Percentiles rank a stretch among this genome's conserved stretches.
These are phyloP conservation scores for Aureobasidium sp. DNA, from an alignment of 2,329 filamentous ascomycete species.

Conservation along the genomic window DNA sequence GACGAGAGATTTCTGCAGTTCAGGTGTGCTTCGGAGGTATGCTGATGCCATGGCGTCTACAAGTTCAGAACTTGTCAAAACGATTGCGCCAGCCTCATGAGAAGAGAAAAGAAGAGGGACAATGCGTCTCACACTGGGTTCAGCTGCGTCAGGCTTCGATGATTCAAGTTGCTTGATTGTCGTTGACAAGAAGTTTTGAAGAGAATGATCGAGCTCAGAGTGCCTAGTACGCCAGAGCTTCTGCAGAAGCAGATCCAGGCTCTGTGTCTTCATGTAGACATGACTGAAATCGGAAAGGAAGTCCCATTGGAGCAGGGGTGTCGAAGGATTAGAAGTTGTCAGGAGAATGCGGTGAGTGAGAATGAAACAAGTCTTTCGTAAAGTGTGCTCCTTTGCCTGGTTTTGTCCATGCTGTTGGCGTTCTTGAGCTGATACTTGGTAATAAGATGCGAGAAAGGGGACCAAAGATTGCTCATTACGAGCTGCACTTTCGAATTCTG, in stretches of 20 bases:
- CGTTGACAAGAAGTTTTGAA: conserved; percentile 53
- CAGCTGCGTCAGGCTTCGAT: conserved; percentile 48
- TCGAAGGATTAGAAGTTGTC: conserved; percentile 35
- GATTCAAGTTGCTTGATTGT: conserved; percentile 57
- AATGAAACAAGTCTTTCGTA: conserved; percentile 59
- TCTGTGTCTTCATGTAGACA: conserved; percentile 56
- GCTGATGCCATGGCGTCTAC: conserved; percentile 64
- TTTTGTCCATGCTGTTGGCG: not conserved
- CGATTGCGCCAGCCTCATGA: conserved; percentile 47
- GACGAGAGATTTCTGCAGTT: conserved; percentile 58
- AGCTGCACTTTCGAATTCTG: conserved; percentile 44
- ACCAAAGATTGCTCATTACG: conserved; percentile 51
- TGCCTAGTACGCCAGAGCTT: conserved; percentile 47
- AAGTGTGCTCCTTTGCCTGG: conserved; percentile 32
- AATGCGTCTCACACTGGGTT: conserved; percentile 49
- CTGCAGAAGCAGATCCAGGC: conserved; percentile 41
- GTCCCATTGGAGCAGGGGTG: conserved; percentile 51
- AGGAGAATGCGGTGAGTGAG: conserved; percentile 53
- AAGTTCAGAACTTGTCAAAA: conserved; percentile 81
- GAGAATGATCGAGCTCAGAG: conserved; percentile 43
- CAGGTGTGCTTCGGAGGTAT: conserved; percentile 55
- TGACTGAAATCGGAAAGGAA: conserved; percentile 62
- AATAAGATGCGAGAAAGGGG: conserved; percentile 60
- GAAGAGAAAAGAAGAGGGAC: conserved; percentile 58
- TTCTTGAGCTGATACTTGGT: conserved; percentile 38